Evolutionary conservation across 164 flowering plant species (phyloP).

Genomic region (Magnolia changhungtana): DNA sequence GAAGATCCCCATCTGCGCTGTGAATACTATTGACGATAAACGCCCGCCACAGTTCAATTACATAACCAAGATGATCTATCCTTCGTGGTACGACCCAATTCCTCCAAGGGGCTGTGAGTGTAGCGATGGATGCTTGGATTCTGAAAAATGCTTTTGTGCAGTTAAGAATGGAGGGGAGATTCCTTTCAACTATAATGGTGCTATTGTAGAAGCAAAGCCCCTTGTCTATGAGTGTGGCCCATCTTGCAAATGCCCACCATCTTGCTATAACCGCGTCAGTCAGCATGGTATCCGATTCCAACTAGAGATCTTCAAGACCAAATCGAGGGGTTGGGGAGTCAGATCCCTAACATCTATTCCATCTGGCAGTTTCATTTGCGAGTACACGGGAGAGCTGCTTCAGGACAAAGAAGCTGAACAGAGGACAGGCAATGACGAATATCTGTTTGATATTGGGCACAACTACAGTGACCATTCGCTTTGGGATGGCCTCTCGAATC

Average conservation of each 20-base stretch:
- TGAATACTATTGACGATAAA: constrained; percentile 63
- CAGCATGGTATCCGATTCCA: constrained; percentile 67
- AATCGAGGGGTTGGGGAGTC: constrained; percentile 84
- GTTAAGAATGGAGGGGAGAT: constrained; percentile 75
- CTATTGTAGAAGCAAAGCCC: constrained; percentile 68
- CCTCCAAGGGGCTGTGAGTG: constrained; percentile 75
- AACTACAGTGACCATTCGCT: constrained; percentile 45
- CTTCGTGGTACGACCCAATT: constrained; percentile 44
- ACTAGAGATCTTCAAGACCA: constrained; percentile 82
- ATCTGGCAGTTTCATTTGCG: constrained; percentile 88
- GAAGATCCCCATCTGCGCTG: constrained; percentile 51
- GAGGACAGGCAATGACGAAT: constrained; percentile 70
- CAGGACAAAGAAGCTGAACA: constrained; percentile 75
- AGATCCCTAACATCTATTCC: constrained; percentile 69
- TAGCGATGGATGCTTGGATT: constrained; percentile 51
- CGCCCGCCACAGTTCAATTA: constrained; percentile 57
- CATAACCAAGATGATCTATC: constrained; percentile 55
- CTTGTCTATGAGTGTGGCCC: constrained; percentile 90
- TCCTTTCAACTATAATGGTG: constrained; percentile 71
- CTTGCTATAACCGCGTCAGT: constrained; percentile 75
- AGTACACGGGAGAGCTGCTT: constrained; percentile 80
- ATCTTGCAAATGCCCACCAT: constrained; percentile 70
- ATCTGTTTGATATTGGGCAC: constrained; percentile 84
- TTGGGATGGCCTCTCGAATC: constrained; percentile 35
- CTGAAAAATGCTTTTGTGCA: constrained; percentile 58